Conservation (phyloP, 441 rosid species). For the Flueggea neowawraea region DNA sequence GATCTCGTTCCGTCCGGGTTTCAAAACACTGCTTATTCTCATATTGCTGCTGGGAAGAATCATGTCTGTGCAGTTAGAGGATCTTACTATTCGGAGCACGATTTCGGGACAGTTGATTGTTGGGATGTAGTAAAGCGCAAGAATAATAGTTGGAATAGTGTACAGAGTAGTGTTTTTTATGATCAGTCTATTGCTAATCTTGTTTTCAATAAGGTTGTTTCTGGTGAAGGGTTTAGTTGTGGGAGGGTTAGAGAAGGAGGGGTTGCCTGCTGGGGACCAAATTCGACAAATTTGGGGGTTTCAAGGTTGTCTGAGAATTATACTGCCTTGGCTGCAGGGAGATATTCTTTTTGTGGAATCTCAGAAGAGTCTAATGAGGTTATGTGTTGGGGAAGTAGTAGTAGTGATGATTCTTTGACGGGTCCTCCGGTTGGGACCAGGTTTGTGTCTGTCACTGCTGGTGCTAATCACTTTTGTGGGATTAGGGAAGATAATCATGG, state of each 20-base stretch:
- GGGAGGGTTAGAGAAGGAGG: constrained; percentile 75
- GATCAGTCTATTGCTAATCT: constrained; percentile 28
- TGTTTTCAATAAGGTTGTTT: constrained; percentile 53
- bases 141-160: constrained; percentile 36
- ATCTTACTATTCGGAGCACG: constrained; percentile 14
- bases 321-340: constrained; percentile 53
- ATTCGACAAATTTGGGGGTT: constrained; percentile 40
- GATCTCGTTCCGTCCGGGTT: constrained; percentile 39
- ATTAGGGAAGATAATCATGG: constrained; percentile 78
- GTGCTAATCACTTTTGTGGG: constrained; percentile 77
- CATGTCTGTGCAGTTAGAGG: constrained; percentile 26
- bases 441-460: constrained; percentile 66
- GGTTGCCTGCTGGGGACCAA: constrained; percentile 82
- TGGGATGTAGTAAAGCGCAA: constrained; percentile 31
- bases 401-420: constrained; percentile 29
- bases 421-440: constrained; percentile 28
- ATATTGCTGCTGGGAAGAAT: constrained; percentile 22
- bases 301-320: constrained; percentile 36
- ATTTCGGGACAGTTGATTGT: constrained; percentile 23
- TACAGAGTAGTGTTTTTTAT: constrained; percentile 18
- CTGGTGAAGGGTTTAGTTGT: constrained; percentile 90
- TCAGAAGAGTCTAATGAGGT: constrained; percentile 43
- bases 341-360: constrained; percentile 55
- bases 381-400: constrained; percentile 50
- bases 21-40: constrained; percentile 32